These are phyloP conservation scores for Massarina eburnea DNA, from an alignment of 2,329 filamentous ascomycete species.

Conservation along the genomic window DNA sequence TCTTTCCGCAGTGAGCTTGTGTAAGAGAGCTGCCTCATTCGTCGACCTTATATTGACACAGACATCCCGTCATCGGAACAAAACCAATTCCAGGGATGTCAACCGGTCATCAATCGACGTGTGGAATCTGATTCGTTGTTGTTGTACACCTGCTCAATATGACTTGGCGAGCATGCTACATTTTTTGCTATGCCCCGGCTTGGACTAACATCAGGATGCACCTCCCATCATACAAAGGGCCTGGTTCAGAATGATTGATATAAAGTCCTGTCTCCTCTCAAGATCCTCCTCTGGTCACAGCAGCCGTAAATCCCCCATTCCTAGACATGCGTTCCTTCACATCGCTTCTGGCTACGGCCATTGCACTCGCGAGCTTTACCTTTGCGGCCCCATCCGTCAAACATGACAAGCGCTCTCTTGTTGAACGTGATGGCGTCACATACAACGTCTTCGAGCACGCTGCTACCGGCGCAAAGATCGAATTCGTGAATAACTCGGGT, in stretches of 20 bases:
- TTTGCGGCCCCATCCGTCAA: constrained; percentile 15
- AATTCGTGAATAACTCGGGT: constrained; percentile 40
- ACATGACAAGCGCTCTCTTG: constrained; percentile 24
- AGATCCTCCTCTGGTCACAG: not conserved
- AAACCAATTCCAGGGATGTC: constrained; percentile 5
- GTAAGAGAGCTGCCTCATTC: constrained; percentile 7
- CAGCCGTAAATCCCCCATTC: not conserved
- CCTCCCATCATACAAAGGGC: not conserved
- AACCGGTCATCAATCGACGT: constrained; percentile 1
- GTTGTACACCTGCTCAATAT: constrained; percentile 17
- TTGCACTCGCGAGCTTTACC: constrained; percentile 9
- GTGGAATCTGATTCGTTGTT: constrained; percentile 5
- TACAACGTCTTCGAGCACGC: constrained; percentile 36
- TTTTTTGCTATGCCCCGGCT: constrained; percentile 1
- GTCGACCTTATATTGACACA: constrained; percentile 12
- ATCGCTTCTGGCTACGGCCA: constrained; percentile 15
- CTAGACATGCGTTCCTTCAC: constrained; percentile 17
- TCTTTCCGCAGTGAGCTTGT: not conserved
- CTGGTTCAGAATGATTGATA: not conserved
- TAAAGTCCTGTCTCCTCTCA: not conserved
- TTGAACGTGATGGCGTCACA: constrained; percentile 22
- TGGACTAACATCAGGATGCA: constrained; percentile 5
- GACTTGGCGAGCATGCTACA: constrained; percentile 16
- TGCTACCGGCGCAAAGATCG: constrained; percentile 26
- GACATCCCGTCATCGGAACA: constrained; percentile 7